These are phyloP conservation scores for Neotropicomus parvogracilis DNA, from an alignment of 1,284 basidiomycete genomes.

Conservation along the genomic window DNA sequence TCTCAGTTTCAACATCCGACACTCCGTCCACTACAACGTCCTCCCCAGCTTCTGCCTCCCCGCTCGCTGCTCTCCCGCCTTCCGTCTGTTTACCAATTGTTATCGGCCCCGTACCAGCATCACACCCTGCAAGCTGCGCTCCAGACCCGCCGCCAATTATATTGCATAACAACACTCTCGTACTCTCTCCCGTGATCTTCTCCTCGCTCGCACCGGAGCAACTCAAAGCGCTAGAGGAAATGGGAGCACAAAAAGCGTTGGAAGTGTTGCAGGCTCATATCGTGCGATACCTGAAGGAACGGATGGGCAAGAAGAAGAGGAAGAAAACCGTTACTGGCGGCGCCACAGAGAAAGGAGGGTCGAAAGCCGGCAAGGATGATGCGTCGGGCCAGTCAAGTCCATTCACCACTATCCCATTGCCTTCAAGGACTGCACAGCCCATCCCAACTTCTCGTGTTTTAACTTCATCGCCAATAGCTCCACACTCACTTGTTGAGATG, in stretches of 20 bases:
- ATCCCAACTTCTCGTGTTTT: slow-evolving; percentile 3
- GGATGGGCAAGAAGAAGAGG: slow-evolving; percentile 42
- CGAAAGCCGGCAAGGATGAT: slow-evolving; percentile 10
- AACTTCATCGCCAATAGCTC: not conserved
- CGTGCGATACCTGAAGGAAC: slow-evolving; percentile 81
- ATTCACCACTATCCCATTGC: slow-evolving; percentile 41
- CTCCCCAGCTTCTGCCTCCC: slow-evolving; percentile 15
- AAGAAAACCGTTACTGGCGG: slow-evolving; percentile 19
- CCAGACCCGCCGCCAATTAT: slow-evolving; percentile 67
- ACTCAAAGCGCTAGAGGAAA: slow-evolving; percentile 70
- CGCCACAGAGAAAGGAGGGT: slow-evolving; percentile 13
- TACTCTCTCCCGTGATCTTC: slow-evolving; percentile 84
- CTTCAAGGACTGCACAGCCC: slow-evolving; percentile 26
- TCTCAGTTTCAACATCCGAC: slow-evolving; percentile 10
- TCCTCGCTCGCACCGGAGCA: slow-evolving; percentile 72
- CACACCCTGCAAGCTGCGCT: slow-evolving; percentile 41
- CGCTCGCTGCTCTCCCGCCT: slow-evolving; percentile 26
- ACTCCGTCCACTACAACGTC: slow-evolving; percentile 24
- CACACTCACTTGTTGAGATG: not conserved
- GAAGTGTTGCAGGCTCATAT: slow-evolving; percentile 82
- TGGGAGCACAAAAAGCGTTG: slow-evolving; percentile 81
- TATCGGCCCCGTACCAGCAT: slow-evolving; percentile 52
- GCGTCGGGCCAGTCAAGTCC: slow-evolving; percentile 26
- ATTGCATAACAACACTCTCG: slow-evolving; percentile 79
- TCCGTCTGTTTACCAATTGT: slow-evolving; percentile 56